Evolutionary conservation across 2,329 filamentous ascomycete species (phyloP), one percentile per base, ranked within the genome.

Genomic region (Neurospora crassa): DNA sequence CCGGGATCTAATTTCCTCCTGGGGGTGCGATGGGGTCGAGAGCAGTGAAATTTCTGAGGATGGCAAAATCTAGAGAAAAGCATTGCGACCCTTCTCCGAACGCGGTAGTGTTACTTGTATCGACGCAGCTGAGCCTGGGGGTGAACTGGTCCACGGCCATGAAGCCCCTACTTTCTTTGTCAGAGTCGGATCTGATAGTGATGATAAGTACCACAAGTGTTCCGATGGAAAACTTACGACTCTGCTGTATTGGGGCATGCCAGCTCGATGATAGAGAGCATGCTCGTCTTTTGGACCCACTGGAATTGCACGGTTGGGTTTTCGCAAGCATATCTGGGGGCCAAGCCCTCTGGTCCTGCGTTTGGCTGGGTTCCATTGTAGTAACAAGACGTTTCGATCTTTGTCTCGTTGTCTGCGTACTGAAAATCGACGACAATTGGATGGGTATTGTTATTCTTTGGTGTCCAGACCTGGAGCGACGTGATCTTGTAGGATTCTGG

Each of bases 211-310:
- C n/a, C 20, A n/a, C 43, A n/a, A n/a, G 43, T 20, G n/a, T 47
- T n/a, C n/a, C 42, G 10, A 47, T 69, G n/a, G 37, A 5, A 3
- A 59, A 74, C 75, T 72, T 29, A 77, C 76, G 63, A 59, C 40
- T 68, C 67, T 63, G 24, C 14, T 18, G 43, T 69, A 7, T 75
- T 75, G 1, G 81, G 79, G 75, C 85, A 87, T 16, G 82, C 79
- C 40, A 79, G 78, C 78, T 87, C 83, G 63, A 85, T 78, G 76
- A 85, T 73, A n/a, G 80, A 82, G 63, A 86, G 73, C 47, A 6
- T 4, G 29, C 41, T 67, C 14, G 78, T 77, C 41, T 71, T 72
- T 41, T 77, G 74, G 67, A 79, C 70, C 79, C 79, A 86, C 73
- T 85, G 81, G 72, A 87, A 87, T 72, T 83, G 78, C 73, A 84